These are phyloP conservation scores for Rutstroemia sp. DNA, from an alignment of 2,329 filamentous ascomycete species.

Conservation along the genomic window DNA sequence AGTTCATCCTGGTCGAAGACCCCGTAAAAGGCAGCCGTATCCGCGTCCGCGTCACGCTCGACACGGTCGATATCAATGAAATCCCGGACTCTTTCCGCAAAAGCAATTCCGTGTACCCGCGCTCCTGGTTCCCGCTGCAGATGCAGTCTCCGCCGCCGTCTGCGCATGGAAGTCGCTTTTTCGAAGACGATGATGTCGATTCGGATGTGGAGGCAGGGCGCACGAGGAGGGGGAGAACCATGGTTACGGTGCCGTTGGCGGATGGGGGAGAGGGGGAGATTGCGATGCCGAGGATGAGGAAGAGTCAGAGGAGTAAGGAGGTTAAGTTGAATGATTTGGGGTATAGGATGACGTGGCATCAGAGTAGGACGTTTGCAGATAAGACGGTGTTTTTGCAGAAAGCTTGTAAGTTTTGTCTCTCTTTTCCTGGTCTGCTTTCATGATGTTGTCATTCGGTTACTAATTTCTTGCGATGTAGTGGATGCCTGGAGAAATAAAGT, in stretches of 20 bases:
- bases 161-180: slow-evolving; percentile 67
- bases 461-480: slow-evolving; percentile 44
- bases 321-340: slow-evolving; percentile 88
- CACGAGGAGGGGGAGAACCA: slow-evolving; percentile 31
- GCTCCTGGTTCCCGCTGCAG: slow-evolving; percentile 86
- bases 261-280: slow-evolving; percentile 70
- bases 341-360: slow-evolving; percentile 93
- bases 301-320: slow-evolving; percentile 66
- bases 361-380: slow-evolving; percentile 84
- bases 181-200: slow-evolving; percentile 60
- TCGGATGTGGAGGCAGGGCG: slow-evolving; percentile 37
- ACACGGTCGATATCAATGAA: slow-evolving; percentile 87
- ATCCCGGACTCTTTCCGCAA: slow-evolving; percentile 94
- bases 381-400: slow-evolving; percentile 83
- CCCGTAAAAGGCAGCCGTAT: slow-evolving; percentile 72
- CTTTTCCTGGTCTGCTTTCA: neutral
- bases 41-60: slow-evolving; percentile 85
- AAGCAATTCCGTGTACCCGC: slow-evolving; percentile 80
- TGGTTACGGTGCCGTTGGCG: slow-evolving; percentile 55
- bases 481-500: slow-evolving; percentile 94
- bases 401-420: slow-evolving; percentile 60
- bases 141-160: slow-evolving; percentile 82
- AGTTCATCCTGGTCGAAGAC: slow-evolving; percentile 95
- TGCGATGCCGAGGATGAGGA: slow-evolving; percentile 66
- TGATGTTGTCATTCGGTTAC: neutral